Conservation (phyloP, 2,329 filamentous ascomycete species). For the Cryphonectria radicalis region DNA sequence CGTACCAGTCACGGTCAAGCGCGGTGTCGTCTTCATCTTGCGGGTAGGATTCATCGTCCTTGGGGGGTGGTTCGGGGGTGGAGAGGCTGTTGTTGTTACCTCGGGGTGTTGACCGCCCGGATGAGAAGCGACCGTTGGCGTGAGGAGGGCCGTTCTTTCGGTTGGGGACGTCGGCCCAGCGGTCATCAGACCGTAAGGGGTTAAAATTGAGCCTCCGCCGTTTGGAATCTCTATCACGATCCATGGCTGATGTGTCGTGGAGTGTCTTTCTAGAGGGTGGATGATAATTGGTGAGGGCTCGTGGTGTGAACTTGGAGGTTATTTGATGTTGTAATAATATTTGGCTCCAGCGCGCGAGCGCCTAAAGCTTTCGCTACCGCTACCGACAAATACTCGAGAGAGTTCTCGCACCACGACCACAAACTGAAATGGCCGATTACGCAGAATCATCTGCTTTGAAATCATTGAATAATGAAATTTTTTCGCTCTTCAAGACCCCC, state of each 20-base stretch:
- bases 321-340: background rate
- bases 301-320: background rate
- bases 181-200: slow-evolving; percentile 56
- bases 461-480: background rate
- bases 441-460: background rate
- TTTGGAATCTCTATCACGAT: slow-evolving; percentile 44
- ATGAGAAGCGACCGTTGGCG: slow-evolving; percentile 40
- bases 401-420: background rate
- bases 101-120: slow-evolving; percentile 37
- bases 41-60: slow-evolving; percentile 54
- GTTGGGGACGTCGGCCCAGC: slow-evolving; percentile 58
- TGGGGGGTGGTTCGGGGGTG: slow-evolving; percentile 45
- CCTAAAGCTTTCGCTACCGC: background rate
- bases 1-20: slow-evolving; percentile 92
- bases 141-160: slow-evolving; percentile 45
- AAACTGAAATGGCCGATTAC: background rate
- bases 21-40: slow-evolving; percentile 74
- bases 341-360: background rate
- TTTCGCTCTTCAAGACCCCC: background rate
- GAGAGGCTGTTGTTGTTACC: slow-evolving; percentile 38
- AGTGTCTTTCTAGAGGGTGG: background rate
- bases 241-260: slow-evolving; percentile 32
- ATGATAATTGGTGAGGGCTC: background rate
- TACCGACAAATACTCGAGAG: background rate
- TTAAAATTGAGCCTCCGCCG: slow-evolving; percentile 69